Evolutionary conservation across 495 filamentous ascomycete species (phyloP), one percentile per base, ranked within the genome.

Genomic region (Neurospora sp.): DNA sequence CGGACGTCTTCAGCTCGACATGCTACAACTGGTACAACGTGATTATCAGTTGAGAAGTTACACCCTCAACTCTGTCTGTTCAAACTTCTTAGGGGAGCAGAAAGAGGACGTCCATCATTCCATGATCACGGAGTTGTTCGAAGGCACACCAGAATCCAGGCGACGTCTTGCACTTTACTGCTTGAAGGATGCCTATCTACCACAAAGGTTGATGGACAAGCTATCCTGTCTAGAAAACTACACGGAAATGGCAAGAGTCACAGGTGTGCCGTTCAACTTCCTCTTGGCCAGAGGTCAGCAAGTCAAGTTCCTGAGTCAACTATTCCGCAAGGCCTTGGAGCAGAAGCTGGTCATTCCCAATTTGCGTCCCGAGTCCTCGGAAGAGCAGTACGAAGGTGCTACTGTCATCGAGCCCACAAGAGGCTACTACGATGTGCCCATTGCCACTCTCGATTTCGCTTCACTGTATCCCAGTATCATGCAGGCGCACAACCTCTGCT

Each of bases 211-310:
- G 71, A 93, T 99, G 89, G 96, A 99, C 81, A 99, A 99, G 77
- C 85, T 99, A 40, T 98, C 96, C 81, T 98, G 96, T 81, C 86
- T 99, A 38, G 91, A 97, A 78, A 99, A 99, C 80, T 98, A 98
- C 77, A 98, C 96, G 0, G 96, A 99, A 81, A 99, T 99, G 96
- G 96, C 96, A 48, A 96, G 96, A 88, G 96, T 99, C 79, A 99
- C 96, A 20, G 96, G 96, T 74, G 94, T 99, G 1, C 96, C 96
- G 1, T 99, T 98, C 86, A 97, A 96, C 77, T 98, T 91, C 78
- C 88, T 99, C 22, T 88, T 99, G 4, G 87, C 96, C 37, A 89
- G 93, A 79, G 96, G 96, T 65, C 96, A 99, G 79, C 96, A 99
- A 80, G 92, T 98, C 77, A 97, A 97, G 78, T 98, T 99, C 83